Conservation (phyloP, 2,329 filamentous ascomycete genomes). For the Curvularia eragrostidis region DNA sequence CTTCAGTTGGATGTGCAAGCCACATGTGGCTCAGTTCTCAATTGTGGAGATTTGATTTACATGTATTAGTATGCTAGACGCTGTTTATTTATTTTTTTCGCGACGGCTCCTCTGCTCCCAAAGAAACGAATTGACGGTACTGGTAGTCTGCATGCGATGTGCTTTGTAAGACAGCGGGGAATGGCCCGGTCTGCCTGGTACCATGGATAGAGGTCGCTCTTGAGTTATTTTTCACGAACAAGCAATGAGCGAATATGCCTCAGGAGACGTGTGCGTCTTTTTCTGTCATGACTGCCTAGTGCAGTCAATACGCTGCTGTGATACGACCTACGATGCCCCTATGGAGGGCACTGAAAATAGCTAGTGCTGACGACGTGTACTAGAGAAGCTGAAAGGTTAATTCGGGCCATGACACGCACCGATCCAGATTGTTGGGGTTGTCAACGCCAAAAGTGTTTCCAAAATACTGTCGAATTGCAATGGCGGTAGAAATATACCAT, state of each 20-base stretch:
- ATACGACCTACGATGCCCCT: not conserved
- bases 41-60: not conserved
- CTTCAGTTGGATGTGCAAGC: constrained; percentile 1
- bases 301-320: not conserved
- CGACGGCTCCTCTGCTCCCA: not conserved
- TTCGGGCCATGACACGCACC: not conserved
- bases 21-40: not conserved
- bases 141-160: not conserved
- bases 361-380: not conserved
- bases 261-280: not conserved
- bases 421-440: not conserved
- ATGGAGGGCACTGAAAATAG: not conserved
- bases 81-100: too few species aligned
- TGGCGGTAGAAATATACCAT: not conserved
- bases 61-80: too few species aligned
- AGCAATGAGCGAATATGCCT: not conserved
- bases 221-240: not conserved
- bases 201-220: not conserved
- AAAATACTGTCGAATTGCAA: not conserved
- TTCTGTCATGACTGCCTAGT: not conserved
- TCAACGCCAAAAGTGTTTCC: not conserved
- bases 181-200: not conserved
- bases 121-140: not conserved
- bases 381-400: not conserved
- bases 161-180: not conserved